These are phyloP conservation scores for Hypoxylon perforatum DNA, from an alignment of 495 filamentous ascomycete species.

Conservation along the genomic window DNA sequence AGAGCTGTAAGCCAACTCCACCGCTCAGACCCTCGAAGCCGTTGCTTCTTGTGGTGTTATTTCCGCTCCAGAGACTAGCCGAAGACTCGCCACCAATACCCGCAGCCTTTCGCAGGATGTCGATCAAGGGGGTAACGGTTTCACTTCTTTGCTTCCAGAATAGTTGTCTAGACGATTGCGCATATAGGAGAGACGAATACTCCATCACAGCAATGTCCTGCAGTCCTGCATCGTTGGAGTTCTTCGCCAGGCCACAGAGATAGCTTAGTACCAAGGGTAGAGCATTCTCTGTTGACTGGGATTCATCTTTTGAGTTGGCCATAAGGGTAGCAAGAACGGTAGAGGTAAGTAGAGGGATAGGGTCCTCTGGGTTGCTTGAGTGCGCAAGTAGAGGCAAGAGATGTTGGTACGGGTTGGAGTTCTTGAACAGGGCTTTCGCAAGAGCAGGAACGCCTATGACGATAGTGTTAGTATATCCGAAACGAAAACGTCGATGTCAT, in stretches of 20 bases:
- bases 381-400: constrained; percentile 87
- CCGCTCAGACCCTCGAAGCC: constrained; percentile 74
- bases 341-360: constrained; percentile 89
- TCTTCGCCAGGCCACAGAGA: constrained; percentile 82
- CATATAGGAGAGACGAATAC: constrained; percentile 88
- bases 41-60: constrained; percentile 62
- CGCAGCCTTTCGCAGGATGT: constrained; percentile 82
- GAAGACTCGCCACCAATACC: constrained; percentile 74
- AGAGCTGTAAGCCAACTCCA: constrained; percentile 88
- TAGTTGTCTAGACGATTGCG: constrained; percentile 74
- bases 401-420: constrained; percentile 82
- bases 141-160: constrained; percentile 91
- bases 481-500: constrained; percentile 2
- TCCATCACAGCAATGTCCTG: constrained; percentile 96
- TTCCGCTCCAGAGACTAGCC: constrained; percentile 72
- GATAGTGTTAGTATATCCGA: constrained; percentile 29
- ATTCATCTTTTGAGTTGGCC: constrained; percentile 71
- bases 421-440: constrained; percentile 76
- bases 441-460: constrained; percentile 79
- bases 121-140: constrained; percentile 82
- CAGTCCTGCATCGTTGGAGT: constrained; percentile 80
- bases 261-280: constrained; percentile 88
- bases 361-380: constrained; percentile 82
- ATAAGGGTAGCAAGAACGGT: constrained; percentile 86
- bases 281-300: constrained; percentile 69